These are phyloP conservation scores for Aspergillus sclerotioniger DNA, from an alignment of 495 filamentous ascomycete genomes.

Conservation along the genomic window DNA sequence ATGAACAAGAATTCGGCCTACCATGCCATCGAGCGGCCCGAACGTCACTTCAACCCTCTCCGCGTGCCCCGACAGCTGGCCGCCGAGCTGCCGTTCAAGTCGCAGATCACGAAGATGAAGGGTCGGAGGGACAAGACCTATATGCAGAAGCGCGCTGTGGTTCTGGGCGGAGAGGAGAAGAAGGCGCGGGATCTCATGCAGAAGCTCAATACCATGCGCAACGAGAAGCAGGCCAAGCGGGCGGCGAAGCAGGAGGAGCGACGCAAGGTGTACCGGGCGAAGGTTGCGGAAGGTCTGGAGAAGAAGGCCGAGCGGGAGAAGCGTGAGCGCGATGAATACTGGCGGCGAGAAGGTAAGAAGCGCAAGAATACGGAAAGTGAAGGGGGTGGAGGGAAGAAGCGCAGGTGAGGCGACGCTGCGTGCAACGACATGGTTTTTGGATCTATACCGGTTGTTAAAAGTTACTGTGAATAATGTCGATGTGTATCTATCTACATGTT, in stretches of 20 bases:
- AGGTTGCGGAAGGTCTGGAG: conserved; percentile 75
- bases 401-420: conserved; percentile 36
- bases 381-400: conserved; percentile 71
- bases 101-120: conserved; percentile 80
- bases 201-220: conserved; percentile 86
- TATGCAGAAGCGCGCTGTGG: conserved; percentile 88
- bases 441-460: conserved; percentile 23
- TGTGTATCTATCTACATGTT: conserved; percentile 21
- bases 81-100: conserved; percentile 85
- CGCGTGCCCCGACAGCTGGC: conserved; percentile 82
- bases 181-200: conserved; percentile 86
- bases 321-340: conserved; percentile 88
- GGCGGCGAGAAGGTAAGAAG: conserved; percentile 94
- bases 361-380: conserved; percentile 61
- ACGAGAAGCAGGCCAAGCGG: conserved; percentile 84
- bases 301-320: conserved; percentile 81
- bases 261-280: conserved; percentile 71
- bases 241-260: conserved; percentile 81
- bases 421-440: conserved; percentile 16
- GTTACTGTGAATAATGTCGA: conserved; percentile 17
- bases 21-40: conserved; percentile 72
- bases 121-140: conserved; percentile 81
- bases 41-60: conserved; percentile 90
- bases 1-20: conserved; percentile 77
- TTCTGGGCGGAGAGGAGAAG: conserved; percentile 80